Evolutionary conservation across 768 basidiomycete species (phyloP).

Genomic region (Lentinula sp.): DNA sequence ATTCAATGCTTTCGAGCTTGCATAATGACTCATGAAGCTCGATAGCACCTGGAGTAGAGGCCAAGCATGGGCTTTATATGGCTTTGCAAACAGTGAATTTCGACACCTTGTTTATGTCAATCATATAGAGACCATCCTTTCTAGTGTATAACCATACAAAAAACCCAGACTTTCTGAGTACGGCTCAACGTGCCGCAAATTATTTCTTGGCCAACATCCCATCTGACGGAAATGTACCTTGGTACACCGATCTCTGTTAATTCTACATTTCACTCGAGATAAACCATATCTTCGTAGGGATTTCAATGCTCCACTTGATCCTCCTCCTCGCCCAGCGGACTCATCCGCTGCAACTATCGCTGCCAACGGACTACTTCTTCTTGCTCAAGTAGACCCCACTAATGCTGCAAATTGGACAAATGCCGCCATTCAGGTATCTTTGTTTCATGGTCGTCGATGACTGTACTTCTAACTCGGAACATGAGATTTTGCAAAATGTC

Average conservation of each 20-base stretch:
- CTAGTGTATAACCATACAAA: slow-evolving; percentile 57
- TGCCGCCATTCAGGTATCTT: slow-evolving; percentile 42
- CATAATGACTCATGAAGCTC: neutral
- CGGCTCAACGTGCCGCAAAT: slow-evolving; percentile 49
- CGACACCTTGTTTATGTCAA: neutral
- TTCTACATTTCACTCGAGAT: neutral
- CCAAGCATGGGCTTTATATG: slow-evolving; percentile 67
- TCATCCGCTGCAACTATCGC: slow-evolving; percentile 66
- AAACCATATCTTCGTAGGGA: slow-evolving; percentile 40
- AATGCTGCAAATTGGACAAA: slow-evolving; percentile 32
- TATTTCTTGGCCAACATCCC: slow-evolving; percentile 62
- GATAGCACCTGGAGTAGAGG: slow-evolving; percentile 70
- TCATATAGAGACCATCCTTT: neutral
- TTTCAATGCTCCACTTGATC: slow-evolving; percentile 52
- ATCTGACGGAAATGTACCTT: slow-evolving; percentile 58
- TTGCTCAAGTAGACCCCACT: slow-evolving; percentile 39
- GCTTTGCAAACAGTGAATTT: slow-evolving; percentile 55
- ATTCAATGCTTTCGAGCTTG: neutral
- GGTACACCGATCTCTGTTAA: slow-evolving; percentile 29
- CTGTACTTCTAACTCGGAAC: neutral
- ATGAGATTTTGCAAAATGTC: slow-evolving; percentile 29
- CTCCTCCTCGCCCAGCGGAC: slow-evolving; percentile 41
- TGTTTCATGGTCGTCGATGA: neutral
- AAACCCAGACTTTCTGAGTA: slow-evolving; percentile 46
- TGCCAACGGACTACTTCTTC: slow-evolving; percentile 51